Evolutionary conservation across 805 yeast genomes (phyloP), one percentile per base, ranked within the genome.

Genomic region (Candida namnaoensis): DNA sequence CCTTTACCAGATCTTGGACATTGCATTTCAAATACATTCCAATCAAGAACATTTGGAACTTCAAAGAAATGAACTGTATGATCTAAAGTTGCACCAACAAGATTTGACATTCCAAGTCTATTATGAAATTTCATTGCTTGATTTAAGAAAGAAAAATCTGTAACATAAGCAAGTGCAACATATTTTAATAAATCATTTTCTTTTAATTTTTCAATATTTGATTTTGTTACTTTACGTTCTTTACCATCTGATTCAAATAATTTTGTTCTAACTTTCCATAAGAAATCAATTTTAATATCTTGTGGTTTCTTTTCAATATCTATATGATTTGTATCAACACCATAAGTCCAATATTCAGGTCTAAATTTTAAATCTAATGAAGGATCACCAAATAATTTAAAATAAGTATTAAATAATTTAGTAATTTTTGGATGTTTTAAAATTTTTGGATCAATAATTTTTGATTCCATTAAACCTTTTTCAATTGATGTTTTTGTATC

Each of bases 51-150:
- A 35, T 68, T 62, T 44, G 76, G 68, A 41, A 61, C 61, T 30
- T 69, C 74, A 53, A 80, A 86, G 63, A 82, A 80, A 56, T 79
- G 79, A 30, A 84, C 70, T 0, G 78, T 61, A 53, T 82, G 88
- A 48, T 82, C 88, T 47, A 82, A 57, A 23, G 84, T 76, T 4
- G 78, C 80, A 13, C 78, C 72, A 47, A 76, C 70, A 33, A 66
- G 68, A 14, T 74, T 65, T 19, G 71, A 64, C 44, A 65, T 66
- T 55, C 71, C 52, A 23, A 69, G 70, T 35, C 69, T 57, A 40
- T 74, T 56, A 41, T 78, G 70, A 41, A 74, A 61, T 44, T 82
- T 68, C 48, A 74, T 76, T 32, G 77, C 61, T 3, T 79, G 58
- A 12, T 74, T 66, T 38, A 81, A 56, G 43, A 75, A 69, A 43